Conservation (phyloP, 1,284 basidiomycete species). For the Cutaneotrichosporon spelunceum region DNA sequence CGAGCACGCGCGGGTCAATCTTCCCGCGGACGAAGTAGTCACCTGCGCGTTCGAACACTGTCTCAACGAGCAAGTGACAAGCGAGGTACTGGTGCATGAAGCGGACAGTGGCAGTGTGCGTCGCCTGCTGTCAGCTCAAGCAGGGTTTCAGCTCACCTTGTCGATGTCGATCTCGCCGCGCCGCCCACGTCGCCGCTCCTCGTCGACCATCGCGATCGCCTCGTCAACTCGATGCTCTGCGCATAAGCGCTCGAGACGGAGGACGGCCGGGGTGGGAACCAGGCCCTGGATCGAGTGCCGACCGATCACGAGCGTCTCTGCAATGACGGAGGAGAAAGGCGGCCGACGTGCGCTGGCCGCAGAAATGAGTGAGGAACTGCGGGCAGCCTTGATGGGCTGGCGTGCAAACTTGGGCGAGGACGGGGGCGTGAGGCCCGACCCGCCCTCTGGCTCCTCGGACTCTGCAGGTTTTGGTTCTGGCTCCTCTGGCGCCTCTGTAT, state of each 20-base stretch:
- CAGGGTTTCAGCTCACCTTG: constrained; percentile 29
- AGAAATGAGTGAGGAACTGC: constrained; percentile 27
- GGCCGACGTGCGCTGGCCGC: constrained; percentile 3
- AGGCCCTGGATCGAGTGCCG: constrained; percentile 48
- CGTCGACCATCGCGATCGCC: constrained; percentile 47
- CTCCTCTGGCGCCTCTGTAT: constrained; percentile 7
- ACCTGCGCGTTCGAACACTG: constrained; percentile 50
- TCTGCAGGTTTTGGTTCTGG: neutral
- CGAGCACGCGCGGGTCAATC: constrained; percentile 48
- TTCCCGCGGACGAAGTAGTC: constrained; percentile 48
- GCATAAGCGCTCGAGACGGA: constrained; percentile 47
- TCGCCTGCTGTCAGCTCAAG: constrained; percentile 29
- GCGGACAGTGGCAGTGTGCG: constrained; percentile 44
- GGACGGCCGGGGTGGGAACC: constrained; percentile 44
- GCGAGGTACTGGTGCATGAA: constrained; percentile 52
- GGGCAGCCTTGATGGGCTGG: constrained; percentile 26
- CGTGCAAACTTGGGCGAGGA: constrained; percentile 34
- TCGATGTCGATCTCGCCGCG: constrained; percentile 45
- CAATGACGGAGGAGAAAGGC: constrained; percentile 41
- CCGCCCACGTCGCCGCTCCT: constrained; percentile 42
- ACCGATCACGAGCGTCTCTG: constrained; percentile 50
- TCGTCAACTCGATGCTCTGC: constrained; percentile 47
- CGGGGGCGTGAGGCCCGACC: constrained; percentile 45
- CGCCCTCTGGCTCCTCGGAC: constrained; percentile 40
- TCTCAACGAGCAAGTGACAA: constrained; percentile 44